Percentiles rank a stretch among this genome's conserved stretches.
phyloP scores from a whole-genome alignment of 805 yeast genomes.

The Candida fluviatilis region DNA sequence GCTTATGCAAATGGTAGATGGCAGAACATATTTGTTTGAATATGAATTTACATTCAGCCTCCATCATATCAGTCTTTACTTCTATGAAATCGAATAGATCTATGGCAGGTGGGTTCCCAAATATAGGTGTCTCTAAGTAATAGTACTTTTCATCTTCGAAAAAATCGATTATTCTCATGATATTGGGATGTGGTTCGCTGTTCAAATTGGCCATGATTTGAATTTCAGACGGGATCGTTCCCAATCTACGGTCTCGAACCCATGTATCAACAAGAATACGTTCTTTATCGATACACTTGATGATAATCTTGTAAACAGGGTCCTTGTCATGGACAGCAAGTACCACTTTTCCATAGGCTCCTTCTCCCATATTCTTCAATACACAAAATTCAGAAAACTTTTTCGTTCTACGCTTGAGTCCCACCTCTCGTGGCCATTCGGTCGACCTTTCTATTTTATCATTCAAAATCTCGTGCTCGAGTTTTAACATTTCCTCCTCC shows the following conservation, averaged over 20 bases:
- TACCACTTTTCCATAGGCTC: slow-evolving; percentile 94
- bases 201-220: slow-evolving; percentile 85
- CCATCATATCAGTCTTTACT: slow-evolving; percentile 75
- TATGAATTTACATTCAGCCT: slow-evolving; percentile 70
- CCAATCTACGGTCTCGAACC: slow-evolving; percentile 88
- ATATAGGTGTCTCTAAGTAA: slow-evolving; percentile 87
- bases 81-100: slow-evolving; percentile 93
- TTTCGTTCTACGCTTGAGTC: slow-evolving; percentile 66
- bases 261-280: slow-evolving; percentile 94
- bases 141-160: slow-evolving; percentile 90
- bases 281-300: slow-evolving; percentile 88
- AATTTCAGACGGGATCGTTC: slow-evolving; percentile 95
- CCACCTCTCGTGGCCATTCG: slow-evolving; percentile 51
- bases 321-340: slow-evolving; percentile 67
- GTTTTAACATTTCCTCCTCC: slow-evolving; percentile 40
- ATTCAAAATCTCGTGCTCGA: slow-evolving; percentile 44
- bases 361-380: slow-evolving; percentile 83
- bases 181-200: slow-evolving; percentile 78
- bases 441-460: slow-evolving; percentile 31
- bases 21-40: slow-evolving; percentile 80
- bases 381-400: slow-evolving; percentile 67
- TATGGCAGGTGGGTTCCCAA: slow-evolving; percentile 85
- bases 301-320: slow-evolving; percentile 61
- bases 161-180: slow-evolving; percentile 80
- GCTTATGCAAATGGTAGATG: slow-evolving; percentile 71